A percentile compares a stretch with the other conserved stretches of the same genome.
These are phyloP conservation scores for Irpex lacteus DNA, from an alignment of 1,284 basidiomycete genomes.

Conservation along the genomic window DNA sequence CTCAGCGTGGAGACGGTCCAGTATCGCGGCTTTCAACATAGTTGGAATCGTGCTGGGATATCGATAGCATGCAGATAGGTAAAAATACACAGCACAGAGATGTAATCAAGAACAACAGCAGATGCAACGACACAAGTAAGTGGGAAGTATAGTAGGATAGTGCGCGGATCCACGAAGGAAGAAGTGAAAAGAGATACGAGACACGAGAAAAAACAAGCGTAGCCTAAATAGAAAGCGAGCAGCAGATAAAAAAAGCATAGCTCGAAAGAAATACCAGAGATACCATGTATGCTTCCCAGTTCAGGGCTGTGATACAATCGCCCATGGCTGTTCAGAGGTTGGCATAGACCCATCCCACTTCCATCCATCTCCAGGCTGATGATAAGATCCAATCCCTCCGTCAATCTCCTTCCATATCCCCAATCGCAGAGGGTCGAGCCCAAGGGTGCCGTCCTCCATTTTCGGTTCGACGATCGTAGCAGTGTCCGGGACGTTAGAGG, in stretches of 20 bases:
- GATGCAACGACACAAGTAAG: constrained; percentile 27
- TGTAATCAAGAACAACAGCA: constrained; percentile 33
- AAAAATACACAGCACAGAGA: constrained; percentile 35
- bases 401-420: constrained; percentile 69
- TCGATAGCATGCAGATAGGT: constrained; percentile 35
- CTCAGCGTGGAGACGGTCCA: too few species aligned
- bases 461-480: constrained; percentile 27
- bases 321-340: constrained; percentile 67
- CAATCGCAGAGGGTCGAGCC: constrained; percentile 51
- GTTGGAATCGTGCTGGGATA: constrained; percentile 16
- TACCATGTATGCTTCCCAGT: constrained; percentile 11
- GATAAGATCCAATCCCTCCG: constrained; percentile 71
- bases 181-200: constrained; percentile 21
- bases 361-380: constrained; percentile 54
- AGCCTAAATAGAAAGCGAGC: constrained; percentile 15
- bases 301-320: constrained; percentile 30
- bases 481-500: constrained; percentile 21
- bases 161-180: constrained; percentile 10
- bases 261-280: constrained; percentile 17
- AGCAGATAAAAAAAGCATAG: constrained; percentile 23
- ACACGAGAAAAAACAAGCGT: constrained; percentile 11
- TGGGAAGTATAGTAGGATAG: constrained; percentile 17
- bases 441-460: constrained; percentile 20
- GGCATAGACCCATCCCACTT: constrained; percentile 72
- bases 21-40: background rate